Conservation (phyloP, 148 eudicot species). For the Dianthus caryophyllus region DNA sequence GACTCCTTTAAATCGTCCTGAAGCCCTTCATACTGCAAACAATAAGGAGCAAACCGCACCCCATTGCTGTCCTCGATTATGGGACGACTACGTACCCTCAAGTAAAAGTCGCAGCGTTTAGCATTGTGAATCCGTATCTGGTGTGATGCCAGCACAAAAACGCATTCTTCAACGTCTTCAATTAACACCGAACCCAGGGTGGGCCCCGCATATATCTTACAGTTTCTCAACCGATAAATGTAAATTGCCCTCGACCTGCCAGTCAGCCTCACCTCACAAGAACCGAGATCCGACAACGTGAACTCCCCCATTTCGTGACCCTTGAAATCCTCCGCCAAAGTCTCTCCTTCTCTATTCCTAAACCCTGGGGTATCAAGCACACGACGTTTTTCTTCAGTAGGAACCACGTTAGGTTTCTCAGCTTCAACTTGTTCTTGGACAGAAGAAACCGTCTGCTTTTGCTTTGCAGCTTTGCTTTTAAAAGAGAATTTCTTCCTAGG, state of each 20-base stretch:
- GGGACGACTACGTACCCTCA: constrained; percentile 78
- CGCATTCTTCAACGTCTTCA: constrained; percentile 64
- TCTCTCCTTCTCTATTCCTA: constrained; percentile 46
- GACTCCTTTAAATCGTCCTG: constrained; percentile 60
- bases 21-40: constrained; percentile 62
- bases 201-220: constrained; percentile 65
- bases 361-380: constrained; percentile 52
- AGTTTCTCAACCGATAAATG: constrained; percentile 46
- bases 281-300: constrained; percentile 43
- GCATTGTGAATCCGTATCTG: constrained; percentile 90
- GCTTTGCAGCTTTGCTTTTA: constrained; percentile 45
- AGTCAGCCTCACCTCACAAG: constrained; percentile 59
- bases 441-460: constrained; percentile 13
- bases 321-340: constrained; percentile 50
- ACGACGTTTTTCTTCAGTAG: constrained; percentile 11
- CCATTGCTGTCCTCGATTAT: constrained; percentile 71
- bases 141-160: constrained; percentile 73
- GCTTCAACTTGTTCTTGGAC: constrained; percentile 13
- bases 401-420: constrained; percentile 14
- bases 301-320: constrained; percentile 58
- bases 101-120: constrained; percentile 59
- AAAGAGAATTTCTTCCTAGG: constrained; percentile 78
- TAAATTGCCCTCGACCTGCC: constrained; percentile 67
- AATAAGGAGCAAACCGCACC: constrained; percentile 80
- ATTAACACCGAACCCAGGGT: constrained; percentile 71